Evolutionary conservation across 805 yeast genomes (phyloP).

Genomic region (Grigorovia transvaalensis): DNA sequence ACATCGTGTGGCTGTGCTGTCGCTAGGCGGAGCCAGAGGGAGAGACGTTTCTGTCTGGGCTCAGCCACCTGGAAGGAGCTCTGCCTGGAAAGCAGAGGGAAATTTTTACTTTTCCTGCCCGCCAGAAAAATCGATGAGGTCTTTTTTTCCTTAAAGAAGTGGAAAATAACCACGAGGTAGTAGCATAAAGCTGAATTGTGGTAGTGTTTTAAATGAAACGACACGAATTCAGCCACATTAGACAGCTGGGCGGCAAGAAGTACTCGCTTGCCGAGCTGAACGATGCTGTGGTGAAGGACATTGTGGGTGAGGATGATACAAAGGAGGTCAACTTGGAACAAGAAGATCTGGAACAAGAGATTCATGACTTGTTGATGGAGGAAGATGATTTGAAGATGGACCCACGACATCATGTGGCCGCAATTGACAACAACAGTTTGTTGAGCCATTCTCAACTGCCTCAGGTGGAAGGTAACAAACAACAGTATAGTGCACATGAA

Average conservation of each 20-base stretch:
- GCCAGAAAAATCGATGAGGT: too few relatives aligned
- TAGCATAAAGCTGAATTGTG: neutral
- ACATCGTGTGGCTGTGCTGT: slow-evolving; percentile 9
- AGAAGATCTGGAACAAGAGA: neutral
- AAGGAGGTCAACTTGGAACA: neutral
- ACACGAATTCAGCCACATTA: neutral
- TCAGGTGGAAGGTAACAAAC: too few relatives aligned
- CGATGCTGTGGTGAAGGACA: neutral
- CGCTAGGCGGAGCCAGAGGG: too few relatives aligned
- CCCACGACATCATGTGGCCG: neutral
- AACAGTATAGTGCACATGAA: too few relatives aligned
- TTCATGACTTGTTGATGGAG: neutral
- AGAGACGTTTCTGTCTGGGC: too few relatives aligned
- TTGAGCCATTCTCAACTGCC: neutral
- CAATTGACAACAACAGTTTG: neutral
- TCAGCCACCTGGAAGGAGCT: too few relatives aligned
- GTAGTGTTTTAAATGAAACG: neutral
- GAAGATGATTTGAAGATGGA: neutral
- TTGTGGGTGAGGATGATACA: slow-evolving; percentile 22
- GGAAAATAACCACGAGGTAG: too few relatives aligned
- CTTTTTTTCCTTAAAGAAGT: neutral
- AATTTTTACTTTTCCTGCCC: too few relatives aligned
- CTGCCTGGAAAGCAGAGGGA: too few relatives aligned
- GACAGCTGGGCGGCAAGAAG: neutral
- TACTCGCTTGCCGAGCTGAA: neutral